Evolutionary conservation across 2,329 filamentous ascomycete species (phyloP).

Genomic region (Exophiala lecanii-corni): DNA sequence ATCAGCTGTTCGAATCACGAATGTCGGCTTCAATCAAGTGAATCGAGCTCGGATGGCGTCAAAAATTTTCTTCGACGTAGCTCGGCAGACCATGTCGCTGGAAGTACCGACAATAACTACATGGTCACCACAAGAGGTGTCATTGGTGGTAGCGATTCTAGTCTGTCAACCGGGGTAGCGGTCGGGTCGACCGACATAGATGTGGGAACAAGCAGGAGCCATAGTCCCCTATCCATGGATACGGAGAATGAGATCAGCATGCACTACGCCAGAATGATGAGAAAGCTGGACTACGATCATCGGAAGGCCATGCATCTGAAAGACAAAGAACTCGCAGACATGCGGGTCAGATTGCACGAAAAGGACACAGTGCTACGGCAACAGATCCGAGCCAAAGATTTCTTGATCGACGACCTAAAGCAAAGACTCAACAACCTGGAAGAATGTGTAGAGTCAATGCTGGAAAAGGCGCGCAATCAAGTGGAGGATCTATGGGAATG

Average conservation of each 20-base stretch:
- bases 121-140: no score
- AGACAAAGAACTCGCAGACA: slow-evolving; percentile 29
- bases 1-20: no score
- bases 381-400: slow-evolving; percentile 30
- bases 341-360: slow-evolving; percentile 30
- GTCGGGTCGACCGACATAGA: no score
- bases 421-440: slow-evolving; percentile 24
- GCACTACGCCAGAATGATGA: slow-evolving; percentile 31
- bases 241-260: slow-evolving; percentile 29
- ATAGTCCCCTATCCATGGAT: slow-evolving; percentile 32
- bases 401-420: slow-evolving; percentile 29
- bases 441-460: slow-evolving; percentile 23
- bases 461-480: slow-evolving; percentile 31
- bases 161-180: no score
- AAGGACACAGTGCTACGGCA: slow-evolving; percentile 31
- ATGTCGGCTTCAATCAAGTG: no score
- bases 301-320: slow-evolving; percentile 29
- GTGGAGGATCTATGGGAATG: slow-evolving; percentile 35
- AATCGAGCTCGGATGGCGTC: no score
- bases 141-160: no score
- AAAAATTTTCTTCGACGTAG: no score
- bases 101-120: no score
- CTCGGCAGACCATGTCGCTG: no score
- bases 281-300: slow-evolving; percentile 30
- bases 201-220: no score